Conservation (phyloP, 371 early-diverging fungal genomes). For the Mortierella sp. region DNA sequence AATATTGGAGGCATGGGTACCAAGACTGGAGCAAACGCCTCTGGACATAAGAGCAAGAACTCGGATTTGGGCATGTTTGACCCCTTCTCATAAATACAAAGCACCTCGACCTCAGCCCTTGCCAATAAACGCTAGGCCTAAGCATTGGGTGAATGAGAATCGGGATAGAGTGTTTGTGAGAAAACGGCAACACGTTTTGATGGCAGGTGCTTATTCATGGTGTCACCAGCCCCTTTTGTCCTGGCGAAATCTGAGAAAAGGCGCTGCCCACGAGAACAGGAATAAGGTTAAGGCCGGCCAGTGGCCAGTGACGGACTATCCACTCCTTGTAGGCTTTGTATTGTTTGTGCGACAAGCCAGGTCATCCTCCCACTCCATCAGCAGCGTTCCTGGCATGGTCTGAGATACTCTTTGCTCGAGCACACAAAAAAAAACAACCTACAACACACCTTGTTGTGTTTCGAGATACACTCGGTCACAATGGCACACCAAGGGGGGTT, state of each 20-base stretch:
- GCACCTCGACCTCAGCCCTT: no score
- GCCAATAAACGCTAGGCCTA: no score
- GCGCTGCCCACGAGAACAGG: no score
- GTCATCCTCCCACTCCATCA: slow-evolving; percentile 8
- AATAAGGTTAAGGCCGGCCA: no score
- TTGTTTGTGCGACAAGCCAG: slow-evolving; percentile 8
- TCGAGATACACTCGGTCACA: slow-evolving; percentile 23
- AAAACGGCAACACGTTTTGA: background rate
- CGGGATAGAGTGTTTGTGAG: background rate
- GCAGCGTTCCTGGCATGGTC: slow-evolving; percentile 14
- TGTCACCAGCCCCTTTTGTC: slow-evolving; percentile 4
- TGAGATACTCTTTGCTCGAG: background rate
- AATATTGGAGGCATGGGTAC: slow-evolving; percentile 11
- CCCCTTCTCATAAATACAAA: slow-evolving; percentile 37
- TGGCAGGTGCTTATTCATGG: background rate
- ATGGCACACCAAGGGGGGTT: slow-evolving; percentile 32
- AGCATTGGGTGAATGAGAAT: no score
- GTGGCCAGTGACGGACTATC: background rate
- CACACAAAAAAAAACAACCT: background rate
- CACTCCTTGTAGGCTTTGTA: slow-evolving; percentile 2
- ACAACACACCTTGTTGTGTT: background rate
- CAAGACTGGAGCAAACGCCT: slow-evolving; percentile 13
- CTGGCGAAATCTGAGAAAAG: background rate
- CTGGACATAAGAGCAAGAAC: slow-evolving; percentile 46
- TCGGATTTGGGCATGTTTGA: slow-evolving; percentile 54